Conservation (phyloP, 805 yeast species). For the Torulaspora gathmanii region DNA sequence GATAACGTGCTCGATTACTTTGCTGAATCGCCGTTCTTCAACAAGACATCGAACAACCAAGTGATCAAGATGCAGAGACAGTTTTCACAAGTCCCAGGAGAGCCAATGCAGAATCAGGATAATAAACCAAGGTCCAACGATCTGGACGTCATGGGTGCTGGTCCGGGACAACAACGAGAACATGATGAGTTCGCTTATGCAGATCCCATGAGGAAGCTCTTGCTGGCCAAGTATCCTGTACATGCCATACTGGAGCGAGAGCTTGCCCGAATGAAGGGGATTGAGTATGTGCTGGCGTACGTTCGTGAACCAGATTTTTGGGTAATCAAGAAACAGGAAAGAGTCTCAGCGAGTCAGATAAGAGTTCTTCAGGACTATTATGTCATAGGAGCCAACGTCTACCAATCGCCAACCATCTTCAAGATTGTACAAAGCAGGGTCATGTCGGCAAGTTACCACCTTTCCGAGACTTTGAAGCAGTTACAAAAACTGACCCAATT, state of each 20-base stretch:
- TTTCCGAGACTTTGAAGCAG: conserved; percentile 45
- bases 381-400: conserved; percentile 86
- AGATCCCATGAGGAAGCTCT: conserved; percentile 24
- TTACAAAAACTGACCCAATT: conserved; percentile 49
- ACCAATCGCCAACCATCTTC: conserved; percentile 78
- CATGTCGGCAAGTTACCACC: conserved; percentile 42
- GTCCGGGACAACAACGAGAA: conserved; percentile 6
- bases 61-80: conserved; percentile 93
- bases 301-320: conserved; percentile 89
- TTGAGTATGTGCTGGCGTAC: conserved; percentile 72
- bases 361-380: conserved; percentile 69
- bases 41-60: conserved; percentile 89
- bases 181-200: conserved; percentile 20
- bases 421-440: conserved; percentile 70
- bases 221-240: conserved; percentile 28
- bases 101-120: conserved; percentile 2
- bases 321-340: conserved; percentile 78
- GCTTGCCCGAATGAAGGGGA: conserved; percentile 72
- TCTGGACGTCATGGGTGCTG: conserved; percentile 4
- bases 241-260: conserved; percentile 47
- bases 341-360: conserved; percentile 42
- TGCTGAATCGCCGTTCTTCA: conserved; percentile 91
- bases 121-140: conserved; percentile 4
- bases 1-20: conserved; percentile 92
- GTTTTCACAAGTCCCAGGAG: conserved; percentile 40